A percentile compares a stretch with the other conserved stretches of the same genome.
Evolutionary conservation across 768 basidiomycete genomes (phyloP).

Genomic region (Amanita pseudoporphyria): DNA sequence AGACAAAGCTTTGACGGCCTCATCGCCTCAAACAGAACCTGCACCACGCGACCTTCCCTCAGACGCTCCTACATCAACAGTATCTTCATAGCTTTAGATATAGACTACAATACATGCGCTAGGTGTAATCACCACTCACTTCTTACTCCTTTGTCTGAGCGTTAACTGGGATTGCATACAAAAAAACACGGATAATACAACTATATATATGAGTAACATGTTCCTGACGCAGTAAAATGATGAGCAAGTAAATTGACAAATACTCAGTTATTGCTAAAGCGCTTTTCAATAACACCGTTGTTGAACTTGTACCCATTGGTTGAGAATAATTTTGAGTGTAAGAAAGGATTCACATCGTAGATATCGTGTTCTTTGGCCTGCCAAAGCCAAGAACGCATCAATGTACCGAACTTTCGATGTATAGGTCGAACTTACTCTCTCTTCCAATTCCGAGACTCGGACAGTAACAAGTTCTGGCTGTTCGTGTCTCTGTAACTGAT

Average conservation of each 20-base stretch:
- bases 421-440: constrained; percentile 47
- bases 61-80: neutral
- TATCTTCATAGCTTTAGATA: neutral
- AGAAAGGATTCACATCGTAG: constrained; percentile 80
- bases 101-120: neutral
- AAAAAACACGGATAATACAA: neutral
- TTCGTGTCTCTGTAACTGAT: constrained; percentile 67
- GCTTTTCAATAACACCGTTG: constrained; percentile 63
- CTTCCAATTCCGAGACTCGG: constrained; percentile 77
- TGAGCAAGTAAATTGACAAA: constrained; percentile 10
- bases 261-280: constrained; percentile 39
- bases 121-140: constrained; percentile 9
- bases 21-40: neutral
- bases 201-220: neutral
- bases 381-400: constrained; percentile 4
- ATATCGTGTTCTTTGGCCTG: constrained; percentile 98
- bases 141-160: constrained; percentile 3
- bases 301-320: constrained; percentile 83
- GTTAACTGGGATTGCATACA: constrained; percentile 1
- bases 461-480: constrained; percentile 73
- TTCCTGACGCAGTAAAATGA: constrained; percentile 12
- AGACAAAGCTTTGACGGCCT: neutral
- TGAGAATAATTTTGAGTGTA: constrained; percentile 73
- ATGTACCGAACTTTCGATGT: neutral
- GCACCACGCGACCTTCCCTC: neutral